Percentiles rank a stretch among this genome's conserved stretches.
phyloP scores from a whole-genome alignment of 805 yeast genomes.

The Torulaspora delbrueckii region DNA sequence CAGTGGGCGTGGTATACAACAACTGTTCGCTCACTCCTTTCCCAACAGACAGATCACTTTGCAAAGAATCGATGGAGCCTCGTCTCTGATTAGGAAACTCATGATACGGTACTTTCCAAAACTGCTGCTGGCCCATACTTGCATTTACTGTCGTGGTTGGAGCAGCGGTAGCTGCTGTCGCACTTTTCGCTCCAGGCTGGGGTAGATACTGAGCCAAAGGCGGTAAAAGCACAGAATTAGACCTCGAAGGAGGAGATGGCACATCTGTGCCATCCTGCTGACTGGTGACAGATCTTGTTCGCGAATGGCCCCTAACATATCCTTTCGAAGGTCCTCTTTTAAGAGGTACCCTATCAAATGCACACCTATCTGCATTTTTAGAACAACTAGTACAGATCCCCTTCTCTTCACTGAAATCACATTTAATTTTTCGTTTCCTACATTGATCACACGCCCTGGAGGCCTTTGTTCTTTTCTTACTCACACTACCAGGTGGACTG shows the following conservation, averaged over 20 bases:
- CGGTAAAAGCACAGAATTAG: slow-evolving; percentile 28
- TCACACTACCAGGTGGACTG: slow-evolving; percentile 4
- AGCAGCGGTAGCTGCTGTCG: not conserved
- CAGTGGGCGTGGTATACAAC: slow-evolving; percentile 13
- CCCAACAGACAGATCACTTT: slow-evolving; percentile 28
- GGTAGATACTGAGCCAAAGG: slow-evolving; percentile 32
- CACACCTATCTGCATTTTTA: slow-evolving; percentile 55
- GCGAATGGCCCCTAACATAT: slow-evolving; percentile 37
- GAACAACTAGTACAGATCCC: slow-evolving; percentile 61
- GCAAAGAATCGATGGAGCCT: slow-evolving; percentile 31
- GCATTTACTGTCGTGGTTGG: not conserved
- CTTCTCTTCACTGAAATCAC: slow-evolving; percentile 56
- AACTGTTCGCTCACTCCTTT: slow-evolving; percentile 16
- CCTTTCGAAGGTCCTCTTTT: slow-evolving; percentile 81
- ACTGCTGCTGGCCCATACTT: slow-evolving; percentile 28
- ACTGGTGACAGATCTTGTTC: slow-evolving; percentile 10
- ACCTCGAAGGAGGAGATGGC: slow-evolving; percentile 16
- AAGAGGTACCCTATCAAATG: slow-evolving; percentile 65
- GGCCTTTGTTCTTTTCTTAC: slow-evolving; percentile 61
- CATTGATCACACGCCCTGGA: slow-evolving; percentile 81
- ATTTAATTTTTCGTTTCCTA: slow-evolving; percentile 64
- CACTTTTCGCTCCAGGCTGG: slow-evolving; percentile 8
- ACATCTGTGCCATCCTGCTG: slow-evolving; percentile 5
- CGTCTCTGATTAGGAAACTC: slow-evolving; percentile 31
- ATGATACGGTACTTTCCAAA: slow-evolving; percentile 37